Percentiles rank a stretch among this genome's conserved stretches.
Evolutionary conservation across 805 yeast genomes (phyloP).

Genomic region (Suhomyces sp.): DNA sequence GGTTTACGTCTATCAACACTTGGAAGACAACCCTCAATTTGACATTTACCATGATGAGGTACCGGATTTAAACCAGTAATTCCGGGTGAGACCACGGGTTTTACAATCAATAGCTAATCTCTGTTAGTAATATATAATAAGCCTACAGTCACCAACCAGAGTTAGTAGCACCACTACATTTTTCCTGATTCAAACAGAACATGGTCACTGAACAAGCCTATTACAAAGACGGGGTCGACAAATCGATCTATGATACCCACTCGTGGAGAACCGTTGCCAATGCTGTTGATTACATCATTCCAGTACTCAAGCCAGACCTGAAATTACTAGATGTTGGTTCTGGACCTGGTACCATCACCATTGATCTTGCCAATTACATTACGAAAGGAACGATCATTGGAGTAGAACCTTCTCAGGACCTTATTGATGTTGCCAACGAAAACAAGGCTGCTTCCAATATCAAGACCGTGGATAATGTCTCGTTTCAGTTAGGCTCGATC

Average conservation of each 20-base stretch:
- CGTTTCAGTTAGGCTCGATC: constrained; percentile 29
- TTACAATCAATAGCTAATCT: too few species aligned
- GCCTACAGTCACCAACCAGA: too few species aligned
- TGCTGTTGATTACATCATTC: constrained; percentile 24
- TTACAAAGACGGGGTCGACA: constrained; percentile 22
- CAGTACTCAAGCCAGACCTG: constrained; percentile 23
- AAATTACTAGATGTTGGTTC: constrained; percentile 41
- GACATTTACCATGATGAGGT: too few species aligned
- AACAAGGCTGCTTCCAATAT: too few species aligned
- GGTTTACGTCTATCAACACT: too few species aligned
- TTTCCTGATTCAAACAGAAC: too few species aligned
- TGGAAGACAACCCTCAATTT: too few species aligned
- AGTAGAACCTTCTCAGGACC: constrained; percentile 29
- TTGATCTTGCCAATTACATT: constrained; percentile 31
- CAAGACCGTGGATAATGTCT: constrained; percentile 18
- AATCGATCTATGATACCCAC: constrained; percentile 27
- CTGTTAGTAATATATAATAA: too few species aligned
- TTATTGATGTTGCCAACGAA: constrained; percentile 25
- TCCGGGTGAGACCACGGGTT: too few species aligned
- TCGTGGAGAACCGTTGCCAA: constrained; percentile 34
- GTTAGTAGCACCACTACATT: too few species aligned
- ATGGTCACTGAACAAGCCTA: constrained; percentile 19
- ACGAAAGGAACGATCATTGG: constrained; percentile 29
- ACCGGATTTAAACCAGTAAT: too few species aligned
- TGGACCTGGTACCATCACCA: constrained; percentile 44